Evolutionary conservation across 805 yeast genomes (phyloP).

Genomic region (Candida easanensis): DNA sequence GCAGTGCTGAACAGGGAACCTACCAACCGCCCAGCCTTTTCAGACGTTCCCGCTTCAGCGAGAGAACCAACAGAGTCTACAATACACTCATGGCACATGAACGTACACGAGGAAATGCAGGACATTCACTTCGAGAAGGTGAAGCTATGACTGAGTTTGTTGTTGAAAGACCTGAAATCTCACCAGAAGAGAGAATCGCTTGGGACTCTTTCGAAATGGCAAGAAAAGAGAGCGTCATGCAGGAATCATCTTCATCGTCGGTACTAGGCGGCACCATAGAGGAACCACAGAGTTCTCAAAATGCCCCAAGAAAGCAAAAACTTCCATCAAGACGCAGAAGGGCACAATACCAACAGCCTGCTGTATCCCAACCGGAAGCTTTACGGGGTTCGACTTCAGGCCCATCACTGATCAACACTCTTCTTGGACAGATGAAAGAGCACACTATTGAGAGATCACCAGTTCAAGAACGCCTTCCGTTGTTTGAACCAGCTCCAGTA

Average conservation of each 20-base stretch:
- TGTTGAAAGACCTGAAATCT: slow-evolving; percentile 11
- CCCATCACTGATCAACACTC: slow-evolving; percentile 18
- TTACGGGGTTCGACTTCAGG: too few species aligned
- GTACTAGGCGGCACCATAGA: neutral
- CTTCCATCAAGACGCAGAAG: slow-evolving; percentile 20
- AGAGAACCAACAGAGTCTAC: slow-evolving; percentile 28
- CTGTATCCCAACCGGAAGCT: too few species aligned
- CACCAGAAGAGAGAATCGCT: slow-evolving; percentile 23
- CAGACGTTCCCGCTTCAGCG: slow-evolving; percentile 27
- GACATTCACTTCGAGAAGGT: neutral
- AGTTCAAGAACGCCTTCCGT: neutral
- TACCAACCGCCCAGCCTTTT: slow-evolving; percentile 19
- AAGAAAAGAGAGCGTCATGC: slow-evolving; percentile 3
- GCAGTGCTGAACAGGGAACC: slow-evolving; percentile 41
- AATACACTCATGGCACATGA: slow-evolving; percentile 13
- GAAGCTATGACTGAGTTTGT: slow-evolving; percentile 10
- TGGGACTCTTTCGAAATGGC: slow-evolving; percentile 26
- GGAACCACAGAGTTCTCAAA: too few species aligned
- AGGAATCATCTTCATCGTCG: neutral
- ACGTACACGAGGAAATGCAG: slow-evolving; percentile 3
- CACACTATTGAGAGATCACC: neutral
- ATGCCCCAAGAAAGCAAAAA: slow-evolving; percentile 17
- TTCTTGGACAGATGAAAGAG: slow-evolving; percentile 20
- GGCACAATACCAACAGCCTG: too few species aligned
- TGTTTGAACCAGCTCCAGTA: neutral